Evolutionary conservation across 805 yeast genomes (phyloP).

Genomic region (Kluyveromyces starmeri): DNA sequence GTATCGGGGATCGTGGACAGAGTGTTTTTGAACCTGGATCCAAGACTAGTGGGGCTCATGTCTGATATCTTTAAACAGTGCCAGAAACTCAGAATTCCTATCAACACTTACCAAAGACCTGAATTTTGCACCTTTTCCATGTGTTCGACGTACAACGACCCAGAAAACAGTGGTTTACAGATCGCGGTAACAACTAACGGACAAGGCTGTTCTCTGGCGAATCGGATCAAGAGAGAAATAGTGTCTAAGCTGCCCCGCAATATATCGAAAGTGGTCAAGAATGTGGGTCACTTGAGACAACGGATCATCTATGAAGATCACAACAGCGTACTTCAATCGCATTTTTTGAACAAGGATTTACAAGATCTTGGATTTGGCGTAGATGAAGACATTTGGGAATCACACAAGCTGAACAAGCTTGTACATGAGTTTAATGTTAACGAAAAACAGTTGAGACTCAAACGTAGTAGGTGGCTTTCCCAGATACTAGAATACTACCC

Average conservation of each 20-base stretch:
- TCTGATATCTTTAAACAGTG: slow-evolving; percentile 43
- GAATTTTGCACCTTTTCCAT: slow-evolving; percentile 67
- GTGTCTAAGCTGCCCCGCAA: slow-evolving; percentile 57
- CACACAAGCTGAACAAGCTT: slow-evolving; percentile 48
- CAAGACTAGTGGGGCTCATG: slow-evolving; percentile 27
- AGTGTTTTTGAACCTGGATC: slow-evolving; percentile 54
- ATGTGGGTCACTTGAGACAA: slow-evolving; percentile 58
- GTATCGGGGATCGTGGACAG: slow-evolving; percentile 64
- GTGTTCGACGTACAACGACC: slow-evolving; percentile 60
- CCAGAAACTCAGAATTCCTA: slow-evolving; percentile 59
- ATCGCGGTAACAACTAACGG: slow-evolving; percentile 80
- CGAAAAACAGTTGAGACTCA: slow-evolving; percentile 41
- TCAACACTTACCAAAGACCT: slow-evolving; percentile 69
- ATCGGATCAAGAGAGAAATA: slow-evolving; percentile 68
- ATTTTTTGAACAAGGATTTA: slow-evolving; percentile 8
- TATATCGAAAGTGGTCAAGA: slow-evolving; percentile 58
- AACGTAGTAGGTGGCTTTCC: slow-evolving; percentile 74
- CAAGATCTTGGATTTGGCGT: slow-evolving; percentile 33
- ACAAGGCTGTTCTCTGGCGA: slow-evolving; percentile 81
- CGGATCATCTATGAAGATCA: slow-evolving; percentile 46
- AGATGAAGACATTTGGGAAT: slow-evolving; percentile 64
- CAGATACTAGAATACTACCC: slow-evolving; percentile 92
- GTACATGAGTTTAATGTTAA: slow-evolving; percentile 52
- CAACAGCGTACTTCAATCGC: slow-evolving; percentile 6
- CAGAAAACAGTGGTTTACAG: slow-evolving; percentile 51